Percentiles rank a stretch among this genome's conserved stretches.
Evolutionary conservation across 164 flowering plant species (phyloP).

Genomic region (Aristolochia contorta): DNA sequence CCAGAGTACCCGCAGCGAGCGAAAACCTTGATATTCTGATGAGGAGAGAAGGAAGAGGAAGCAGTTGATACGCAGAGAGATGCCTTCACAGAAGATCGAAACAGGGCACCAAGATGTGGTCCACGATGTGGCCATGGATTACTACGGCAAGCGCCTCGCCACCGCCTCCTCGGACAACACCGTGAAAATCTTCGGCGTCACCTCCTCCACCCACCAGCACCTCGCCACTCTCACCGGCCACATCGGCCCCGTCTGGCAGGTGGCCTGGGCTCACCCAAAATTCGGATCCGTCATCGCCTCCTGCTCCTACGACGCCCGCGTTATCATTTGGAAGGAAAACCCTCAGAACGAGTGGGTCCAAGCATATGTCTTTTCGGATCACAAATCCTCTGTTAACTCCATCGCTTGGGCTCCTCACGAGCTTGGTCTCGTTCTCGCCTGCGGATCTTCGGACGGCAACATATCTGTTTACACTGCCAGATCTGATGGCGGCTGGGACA

Average conservation of each 20-base stretch:
- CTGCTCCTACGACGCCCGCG: slow-evolving; percentile 38
- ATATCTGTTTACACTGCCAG: slow-evolving; percentile 30
- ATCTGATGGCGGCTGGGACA: slow-evolving; percentile 40
- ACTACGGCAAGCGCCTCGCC: slow-evolving; percentile 43
- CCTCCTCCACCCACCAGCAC: slow-evolving; percentile 21
- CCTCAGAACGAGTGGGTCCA: slow-evolving; percentile 29
- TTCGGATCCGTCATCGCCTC: slow-evolving; percentile 41
- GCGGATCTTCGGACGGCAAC: slow-evolving; percentile 44
- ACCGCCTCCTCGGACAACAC: slow-evolving; percentile 39
- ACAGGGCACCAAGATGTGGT: slow-evolving; percentile 24
- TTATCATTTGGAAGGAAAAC: slow-evolving; percentile 38
- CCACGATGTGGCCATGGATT: slow-evolving; percentile 45
- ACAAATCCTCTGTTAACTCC: slow-evolving; percentile 39
- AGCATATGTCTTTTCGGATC: slow-evolving; percentile 31
- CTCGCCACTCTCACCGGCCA: slow-evolving; percentile 37
- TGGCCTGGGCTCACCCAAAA: slow-evolving; percentile 44
- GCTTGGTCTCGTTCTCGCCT: slow-evolving; percentile 36
- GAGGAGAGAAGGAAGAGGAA: no score
- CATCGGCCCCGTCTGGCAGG: slow-evolving; percentile 45
- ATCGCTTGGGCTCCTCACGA: slow-evolving; percentile 47
- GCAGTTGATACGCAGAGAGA: slow-evolving; percentile 2
- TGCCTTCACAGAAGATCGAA: slow-evolving; percentile 38
- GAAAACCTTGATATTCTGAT: no score
- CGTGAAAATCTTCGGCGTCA: slow-evolving; percentile 36
- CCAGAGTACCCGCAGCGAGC: no score